phyloP scores from a whole-genome alignment of 179 eudicot species.

The Silene coronaria region DNA sequence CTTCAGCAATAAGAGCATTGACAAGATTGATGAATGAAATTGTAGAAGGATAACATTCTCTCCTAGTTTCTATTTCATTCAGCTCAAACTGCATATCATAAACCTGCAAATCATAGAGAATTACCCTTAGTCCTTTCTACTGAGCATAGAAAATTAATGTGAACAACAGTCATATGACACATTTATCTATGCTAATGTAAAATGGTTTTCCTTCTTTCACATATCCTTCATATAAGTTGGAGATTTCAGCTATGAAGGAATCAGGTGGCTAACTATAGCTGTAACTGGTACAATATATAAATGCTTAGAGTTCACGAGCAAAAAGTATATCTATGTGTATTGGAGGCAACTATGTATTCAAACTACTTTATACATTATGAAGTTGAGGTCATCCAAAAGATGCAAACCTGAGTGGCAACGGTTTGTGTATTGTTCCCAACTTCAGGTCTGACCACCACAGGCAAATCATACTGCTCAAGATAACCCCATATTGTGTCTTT shows the following conservation, averaged over 20 bases:
- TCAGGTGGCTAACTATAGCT: not conserved
- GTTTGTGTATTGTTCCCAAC: constrained; percentile 45
- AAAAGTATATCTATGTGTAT: not conserved
- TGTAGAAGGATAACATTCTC: constrained; percentile 92
- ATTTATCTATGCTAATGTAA: not conserved
- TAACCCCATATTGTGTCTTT: constrained; percentile 87
- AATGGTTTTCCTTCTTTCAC: not conserved
- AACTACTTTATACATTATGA: constrained; percentile 4
- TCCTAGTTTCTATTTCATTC: constrained; percentile 95
- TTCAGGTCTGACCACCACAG: constrained; percentile 85
- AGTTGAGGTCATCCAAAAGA: constrained; percentile 3
- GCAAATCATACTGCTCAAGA: constrained; percentile 96
- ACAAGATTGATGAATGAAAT: constrained; percentile 84
- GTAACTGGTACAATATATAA: not conserved
- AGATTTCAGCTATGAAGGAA: constrained; percentile 1
- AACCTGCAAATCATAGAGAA: constrained; percentile 46
- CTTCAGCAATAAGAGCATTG: constrained; percentile 89
- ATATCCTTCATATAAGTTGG: not conserved
- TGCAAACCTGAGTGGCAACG: constrained; percentile 58
- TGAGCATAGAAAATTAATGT: not conserved
- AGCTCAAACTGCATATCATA: constrained; percentile 97
- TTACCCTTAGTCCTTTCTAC: not conserved
- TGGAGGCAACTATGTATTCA: constrained; percentile 3
- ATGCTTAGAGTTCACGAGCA: constrained; percentile 1
- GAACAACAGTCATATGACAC: not conserved